Base-by-base conservation (phyloP, 129 eudicot genomes). In the Dittrichia graveolens region DNA sequence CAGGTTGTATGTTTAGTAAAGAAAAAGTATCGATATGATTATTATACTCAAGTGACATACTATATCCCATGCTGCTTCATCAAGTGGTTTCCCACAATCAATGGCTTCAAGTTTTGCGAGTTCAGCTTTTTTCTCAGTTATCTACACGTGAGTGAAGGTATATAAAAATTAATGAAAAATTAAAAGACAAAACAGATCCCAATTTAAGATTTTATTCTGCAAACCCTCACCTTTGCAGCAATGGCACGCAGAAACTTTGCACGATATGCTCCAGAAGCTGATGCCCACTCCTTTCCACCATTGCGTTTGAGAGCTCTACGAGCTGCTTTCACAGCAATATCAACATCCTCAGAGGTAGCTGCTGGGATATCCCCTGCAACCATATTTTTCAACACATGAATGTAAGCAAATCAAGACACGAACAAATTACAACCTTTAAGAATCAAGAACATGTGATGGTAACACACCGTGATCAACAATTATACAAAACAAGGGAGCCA, bases 201-300 rank as follows among this genome's bases (percentile, higher is more conserved):
- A 14, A 5, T 8, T 24, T 13, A 37, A 37, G 40, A 16, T 15
- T 13, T 61, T 48, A 40, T 14, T 13, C 62, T 35, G 5, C 9
- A 59, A 16, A 18, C 42, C 54, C 19, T 3, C 13, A 88, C 97
- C 95, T 91, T 95, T 38, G 94, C 97, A 85, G 99, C 97, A 83
- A 95, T 95, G 49, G 99, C 99, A 57, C 99, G 94, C 65, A 95
- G 79, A 73, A 79, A 95, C 82, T 95, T 95, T 0, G 99, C 99
- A 54, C 99, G 96, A 80, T 95, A 81, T 34, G 99, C 89, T 34
- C 99, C 99, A 19, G 96, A 55, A 9, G 99, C 91, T 3, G 99
- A 55, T 11, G 96, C 81, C 99, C 99, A 95, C 14, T 90, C 96
- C 72, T 71, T 88, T n/a, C 96, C 99, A 48, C 86, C 89, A 48